Evolutionary conservation across 2,329 filamentous ascomycete species (phyloP), one percentile per base, ranked within the genome.

Genomic region (Setomelanomma holmii): DNA sequence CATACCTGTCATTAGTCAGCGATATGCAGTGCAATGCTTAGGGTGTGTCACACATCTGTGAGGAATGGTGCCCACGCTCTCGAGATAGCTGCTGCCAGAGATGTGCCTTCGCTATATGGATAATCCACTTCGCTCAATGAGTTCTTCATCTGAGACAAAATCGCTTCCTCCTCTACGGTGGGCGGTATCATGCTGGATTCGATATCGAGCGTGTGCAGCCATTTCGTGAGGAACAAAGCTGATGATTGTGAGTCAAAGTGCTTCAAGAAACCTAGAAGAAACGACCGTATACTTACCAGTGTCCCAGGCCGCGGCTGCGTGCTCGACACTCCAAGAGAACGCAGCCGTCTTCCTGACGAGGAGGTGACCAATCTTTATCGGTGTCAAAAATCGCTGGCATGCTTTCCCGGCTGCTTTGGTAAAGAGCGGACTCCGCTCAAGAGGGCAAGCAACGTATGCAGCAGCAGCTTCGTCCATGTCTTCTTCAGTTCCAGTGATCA

Each of bases 301-400:
- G 33, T 73, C 71, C 72, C 72, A 75, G 21, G 59, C 68, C 7
- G 70, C 66, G 39, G 72, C 56, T 14, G 71, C 69, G 48, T 73
- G 69, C 51, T 73, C 72, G 34, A 75, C 42, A 38, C 68, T 70
- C 64, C 68, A 73, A 6, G 55, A 64, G 17, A 73, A 60, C 24
- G 68, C 66, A 8, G 67, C 68, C 19, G 69, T 73, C 58, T 73
- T 74, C 36, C 63, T 59, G 12, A 69, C 49, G 4, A 73, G 58
- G 41, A 65, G 41, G 39, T 60, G 61, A 12, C 70, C 68, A 20
- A 64, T 57, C 24, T 60, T 63, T 6, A 68, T 61, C 3, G 71
- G 62, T 4, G 58, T 60, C 17, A 68, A 50, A 36, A 74, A 60
- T 17, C 65, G 62, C 34, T 68, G 67, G 35, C 48, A 64, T 6